phyloP scores from a whole-genome alignment of 2,329 filamentous ascomycete species.

The Pseudogymnoascus sp. region DNA sequence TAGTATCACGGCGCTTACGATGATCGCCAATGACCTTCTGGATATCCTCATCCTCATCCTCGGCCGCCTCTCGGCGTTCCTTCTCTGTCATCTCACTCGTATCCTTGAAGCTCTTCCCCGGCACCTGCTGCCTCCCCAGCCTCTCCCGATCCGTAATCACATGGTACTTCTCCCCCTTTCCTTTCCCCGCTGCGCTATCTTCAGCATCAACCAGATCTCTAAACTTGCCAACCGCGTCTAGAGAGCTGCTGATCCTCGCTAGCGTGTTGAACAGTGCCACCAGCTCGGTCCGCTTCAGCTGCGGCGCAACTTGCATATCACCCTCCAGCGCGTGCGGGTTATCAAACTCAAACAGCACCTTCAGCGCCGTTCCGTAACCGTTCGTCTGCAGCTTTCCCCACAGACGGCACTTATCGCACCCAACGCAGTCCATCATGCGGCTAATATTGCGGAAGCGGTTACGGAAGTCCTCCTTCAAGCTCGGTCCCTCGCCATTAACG shows the following conservation, averaged over 20 bases:
- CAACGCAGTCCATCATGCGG: slow-evolving; percentile 95
- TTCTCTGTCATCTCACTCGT: slow-evolving; percentile 14
- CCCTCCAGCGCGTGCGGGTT: slow-evolving; percentile 43
- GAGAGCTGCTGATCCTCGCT: slow-evolving; percentile 72
- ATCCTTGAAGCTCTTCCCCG: slow-evolving; percentile 15
- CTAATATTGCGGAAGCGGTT: slow-evolving; percentile 96
- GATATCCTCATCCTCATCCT: slow-evolving; percentile 34
- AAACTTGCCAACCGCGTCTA: slow-evolving; percentile 69
- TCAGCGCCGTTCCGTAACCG: slow-evolving; percentile 88
- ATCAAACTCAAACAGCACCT: slow-evolving; percentile 92
- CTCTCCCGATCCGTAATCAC: slow-evolving; percentile 22
- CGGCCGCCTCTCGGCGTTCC: slow-evolving; percentile 18
- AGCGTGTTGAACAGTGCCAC: slow-evolving; percentile 94
- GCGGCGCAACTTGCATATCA: slow-evolving; percentile 53
- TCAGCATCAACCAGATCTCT: slow-evolving; percentile 40
- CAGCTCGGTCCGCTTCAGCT: slow-evolving; percentile 79
- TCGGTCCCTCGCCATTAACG: slow-evolving; percentile 63
- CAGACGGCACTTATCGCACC: slow-evolving; percentile 94
- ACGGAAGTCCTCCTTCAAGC: slow-evolving; percentile 91
- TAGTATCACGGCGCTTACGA: slow-evolving; percentile 22
- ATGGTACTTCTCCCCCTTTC: slow-evolving; percentile 17
- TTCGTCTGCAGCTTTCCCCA: slow-evolving; percentile 97
- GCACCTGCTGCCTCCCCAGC: slow-evolving; percentile 36
- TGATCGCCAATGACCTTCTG: slow-evolving; percentile 29
- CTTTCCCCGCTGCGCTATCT: slow-evolving; percentile 23